Conservation (phyloP, 2,329 filamentous ascomycete genomes). For the Trichoderma sp. region DNA sequence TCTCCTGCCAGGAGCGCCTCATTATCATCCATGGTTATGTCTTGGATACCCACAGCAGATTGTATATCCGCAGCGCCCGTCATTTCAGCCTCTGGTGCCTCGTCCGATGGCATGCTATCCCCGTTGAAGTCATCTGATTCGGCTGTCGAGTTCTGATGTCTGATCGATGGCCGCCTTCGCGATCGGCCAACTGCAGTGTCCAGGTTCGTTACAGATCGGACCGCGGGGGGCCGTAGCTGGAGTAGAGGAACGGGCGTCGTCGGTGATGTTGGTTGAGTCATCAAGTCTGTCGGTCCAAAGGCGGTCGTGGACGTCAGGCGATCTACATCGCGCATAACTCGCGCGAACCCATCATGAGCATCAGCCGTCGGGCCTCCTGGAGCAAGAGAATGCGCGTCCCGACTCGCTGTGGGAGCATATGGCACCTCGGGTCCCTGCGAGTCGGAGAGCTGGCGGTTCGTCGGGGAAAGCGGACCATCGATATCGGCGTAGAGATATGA, state of each 20-base stretch:
- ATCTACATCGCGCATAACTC: conserved; percentile 80
- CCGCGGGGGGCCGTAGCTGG: conserved; percentile 58
- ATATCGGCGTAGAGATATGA: conserved; percentile 28
- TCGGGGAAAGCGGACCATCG: conserved; percentile 32
- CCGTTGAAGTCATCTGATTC: conserved; percentile 85
- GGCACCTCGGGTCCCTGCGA: conserved; percentile 56
- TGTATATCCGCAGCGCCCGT: conserved; percentile 80
- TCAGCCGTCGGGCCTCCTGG: conserved; percentile 70
- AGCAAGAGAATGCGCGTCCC: conserved; percentile 63
- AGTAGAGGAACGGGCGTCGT: conserved; percentile 77
- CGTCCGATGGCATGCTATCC: conserved; percentile 80
- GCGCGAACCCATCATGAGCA: conserved; percentile 71
- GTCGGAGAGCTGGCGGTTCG: conserved; percentile 53
- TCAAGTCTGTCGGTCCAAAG: conserved; percentile 66
- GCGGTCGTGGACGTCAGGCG: conserved; percentile 81
- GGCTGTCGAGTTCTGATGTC: conserved; percentile 87
- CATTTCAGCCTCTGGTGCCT: conserved; percentile 74
- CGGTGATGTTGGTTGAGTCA: conserved; percentile 89
- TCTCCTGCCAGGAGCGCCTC: conserved; percentile 77
- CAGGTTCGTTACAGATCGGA: conserved; percentile 55
- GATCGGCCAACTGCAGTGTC: conserved; percentile 55
- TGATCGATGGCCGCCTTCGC: conserved; percentile 78
- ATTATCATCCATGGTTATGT: conserved; percentile 76
- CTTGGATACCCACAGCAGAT: conserved; percentile 80
- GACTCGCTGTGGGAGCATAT: conserved; percentile 53